Evolutionary conservation across 2,329 filamentous ascomycete species (phyloP), one percentile per base, ranked within the genome.

Genomic region (Paraconiothyrium brasiliense): DNA sequence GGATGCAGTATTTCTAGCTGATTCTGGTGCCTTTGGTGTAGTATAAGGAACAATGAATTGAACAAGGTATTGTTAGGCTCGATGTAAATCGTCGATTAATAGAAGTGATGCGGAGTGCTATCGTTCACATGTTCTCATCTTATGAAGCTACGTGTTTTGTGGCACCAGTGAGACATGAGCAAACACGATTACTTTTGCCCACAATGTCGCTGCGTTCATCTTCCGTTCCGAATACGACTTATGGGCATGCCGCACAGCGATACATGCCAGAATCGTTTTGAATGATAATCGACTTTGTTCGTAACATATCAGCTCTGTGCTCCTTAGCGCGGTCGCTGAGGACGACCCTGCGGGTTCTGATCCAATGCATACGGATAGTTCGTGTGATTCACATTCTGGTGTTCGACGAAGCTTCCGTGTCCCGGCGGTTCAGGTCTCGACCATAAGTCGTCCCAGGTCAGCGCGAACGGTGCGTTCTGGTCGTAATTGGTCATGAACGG

Each of bases 401-500:
- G 48, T 27, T 52, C 32, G 14, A 3, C n/a, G 10, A 37, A 13
- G 50, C 8, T 16, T 52, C 35, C 34, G 7, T 24, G 9, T n/a
- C 50, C 50, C 14, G 14, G 22, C 13, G 34, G 9, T n/a, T n/a
- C 35, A 43, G 22, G 3, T 16, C 27, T 34, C 32, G 49, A n/a
- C 39, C 37, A 55, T 13, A 55, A 32, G 11, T 55, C 39, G 2
- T 32, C 35, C 14, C n/a, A 4, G n/a, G 2, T 44, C 27, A 55
- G 16, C 22, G 16, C 22, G 20, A 55, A 44, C 14, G 52, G 52
- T 14, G 27, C 22, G 39, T 44, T 24, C n/a, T 55, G 24, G 13
- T 55, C 52, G 39, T 32, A 44, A 24, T 39, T 44, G 8, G 52
- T 55, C 13, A 46, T 46, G 30, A 55, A 55, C 24, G 52, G 52